These are phyloP conservation scores for Psilocybe mexicana DNA, from an alignment of 1,284 basidiomycete species.

Conservation along the genomic window DNA sequence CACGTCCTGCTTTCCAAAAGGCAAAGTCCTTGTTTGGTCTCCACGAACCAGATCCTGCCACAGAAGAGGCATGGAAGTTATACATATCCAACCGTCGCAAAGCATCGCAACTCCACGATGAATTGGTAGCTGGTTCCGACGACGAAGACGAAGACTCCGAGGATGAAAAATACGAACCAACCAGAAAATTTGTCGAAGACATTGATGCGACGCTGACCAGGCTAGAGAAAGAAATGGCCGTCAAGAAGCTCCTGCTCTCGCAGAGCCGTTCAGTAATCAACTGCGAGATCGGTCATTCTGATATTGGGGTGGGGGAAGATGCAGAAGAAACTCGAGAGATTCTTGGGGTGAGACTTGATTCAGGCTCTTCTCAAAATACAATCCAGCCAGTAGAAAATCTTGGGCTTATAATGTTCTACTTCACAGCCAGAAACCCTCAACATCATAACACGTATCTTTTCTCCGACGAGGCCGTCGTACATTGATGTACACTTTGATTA, in stretches of 20 bases:
- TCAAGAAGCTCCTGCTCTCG: no score
- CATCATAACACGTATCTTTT: constrained; percentile 11
- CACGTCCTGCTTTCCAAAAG: no score
- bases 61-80: neutral
- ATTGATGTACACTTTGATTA: constrained; percentile 12
- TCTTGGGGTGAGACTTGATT: neutral
- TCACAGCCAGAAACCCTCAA: neutral
- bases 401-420: neutral
- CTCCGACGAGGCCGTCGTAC: constrained; percentile 9
- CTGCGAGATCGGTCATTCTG: no score
- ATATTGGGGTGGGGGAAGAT: no score
- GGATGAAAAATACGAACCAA: no score
- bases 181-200: no score
- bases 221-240: no score
- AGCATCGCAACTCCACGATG: neutral
- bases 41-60: neutral
- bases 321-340: no score
- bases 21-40: neutral
- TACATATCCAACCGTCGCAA: neutral
- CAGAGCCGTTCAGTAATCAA: no score
- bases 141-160: no score
- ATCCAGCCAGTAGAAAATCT: neutral
- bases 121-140: no score
- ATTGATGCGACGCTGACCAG: no score
- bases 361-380: neutral